A percentile compares a stretch with the other conserved stretches of the same genome.
Conservation (phyloP, 1,284 basidiomycete species). For the Pyrrhoderma noxium region DNA sequence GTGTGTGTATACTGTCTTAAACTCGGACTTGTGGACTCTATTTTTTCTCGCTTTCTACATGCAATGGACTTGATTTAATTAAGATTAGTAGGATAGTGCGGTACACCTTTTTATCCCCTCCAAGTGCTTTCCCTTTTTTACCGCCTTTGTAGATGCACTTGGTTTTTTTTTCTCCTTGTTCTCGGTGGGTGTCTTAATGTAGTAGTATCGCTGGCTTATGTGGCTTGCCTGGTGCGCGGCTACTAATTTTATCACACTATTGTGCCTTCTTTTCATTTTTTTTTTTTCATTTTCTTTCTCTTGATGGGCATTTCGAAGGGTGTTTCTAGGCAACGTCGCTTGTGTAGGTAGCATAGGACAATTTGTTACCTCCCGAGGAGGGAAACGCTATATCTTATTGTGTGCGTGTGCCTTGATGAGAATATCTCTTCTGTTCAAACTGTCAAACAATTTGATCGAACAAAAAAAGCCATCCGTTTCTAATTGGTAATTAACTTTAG, state of each 20-base stretch:
- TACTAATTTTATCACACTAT: conserved; percentile 1
- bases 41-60: background rate
- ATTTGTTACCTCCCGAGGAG: no score
- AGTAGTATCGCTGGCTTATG: background rate
- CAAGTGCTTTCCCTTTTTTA: background rate
- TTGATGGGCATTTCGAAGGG: background rate
- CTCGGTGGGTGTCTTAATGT: background rate
- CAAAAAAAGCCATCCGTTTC: no score
- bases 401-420: no score
- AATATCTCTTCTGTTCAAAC: no score
- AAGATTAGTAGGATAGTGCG: conserved; percentile 7
- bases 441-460: no score
- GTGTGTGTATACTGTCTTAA: background rate
- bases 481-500: no score
- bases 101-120: background rate
- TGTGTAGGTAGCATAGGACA: background rate
- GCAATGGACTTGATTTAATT: background rate
- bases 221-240: conserved; percentile 13
- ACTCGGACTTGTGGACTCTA: conserved; percentile 1
- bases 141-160: background rate
- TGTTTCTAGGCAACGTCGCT: background rate
- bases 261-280: background rate
- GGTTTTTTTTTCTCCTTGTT: background rate
- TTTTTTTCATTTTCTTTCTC: background rate
- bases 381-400: no score